Evolutionary conservation across 108 stramenopile species (phyloP).

Genomic region (Bacterosira constricta): DNA sequence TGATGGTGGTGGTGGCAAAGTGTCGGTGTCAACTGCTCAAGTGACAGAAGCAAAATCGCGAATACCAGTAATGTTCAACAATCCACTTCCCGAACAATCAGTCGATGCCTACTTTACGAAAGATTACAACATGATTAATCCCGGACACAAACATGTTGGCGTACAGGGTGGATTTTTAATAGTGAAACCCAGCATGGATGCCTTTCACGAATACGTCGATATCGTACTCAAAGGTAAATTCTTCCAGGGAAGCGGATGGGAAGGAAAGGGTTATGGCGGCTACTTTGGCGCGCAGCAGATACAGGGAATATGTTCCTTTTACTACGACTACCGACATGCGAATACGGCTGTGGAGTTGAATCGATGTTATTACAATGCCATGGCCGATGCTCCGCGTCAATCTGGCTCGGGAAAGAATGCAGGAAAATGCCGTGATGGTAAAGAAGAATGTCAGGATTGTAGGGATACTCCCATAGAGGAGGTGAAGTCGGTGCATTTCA

Average conservation of each 20-base stretch:
- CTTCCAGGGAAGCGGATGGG: slow-evolving; percentile 50
- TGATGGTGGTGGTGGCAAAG: not conserved
- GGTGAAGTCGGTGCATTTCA: slow-evolving; percentile 88
- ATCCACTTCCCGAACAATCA: slow-evolving; percentile 21
- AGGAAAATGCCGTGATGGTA: slow-evolving; percentile 49
- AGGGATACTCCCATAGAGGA: slow-evolving; percentile 48
- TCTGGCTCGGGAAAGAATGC: slow-evolving; percentile 16
- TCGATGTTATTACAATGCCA: slow-evolving; percentile 91
- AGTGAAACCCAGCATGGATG: slow-evolving; percentile 48
- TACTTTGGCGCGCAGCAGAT: slow-evolving; percentile 56
- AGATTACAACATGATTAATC: slow-evolving; percentile 59
- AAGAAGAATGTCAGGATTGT: slow-evolving; percentile 73
- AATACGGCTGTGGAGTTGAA: slow-evolving; percentile 73
- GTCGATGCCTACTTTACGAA: slow-evolving; percentile 54
- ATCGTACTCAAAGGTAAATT: slow-evolving; percentile 64
- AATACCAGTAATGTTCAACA: slow-evolving; percentile 31
- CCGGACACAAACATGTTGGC: slow-evolving; percentile 54
- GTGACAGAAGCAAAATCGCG: slow-evolving; percentile 2
- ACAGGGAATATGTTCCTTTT: slow-evolving; percentile 88
- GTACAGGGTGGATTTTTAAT: slow-evolving; percentile 82
- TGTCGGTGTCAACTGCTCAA: not conserved
- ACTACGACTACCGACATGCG: slow-evolving; percentile 67
- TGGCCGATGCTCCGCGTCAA: slow-evolving; percentile 85
- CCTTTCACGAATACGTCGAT: slow-evolving; percentile 53
- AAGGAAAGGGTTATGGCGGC: slow-evolving; percentile 68